Evolutionary conservation across 2,329 filamentous ascomycete species (phyloP).

Genomic region (Neofusicoccum cordaticola): DNA sequence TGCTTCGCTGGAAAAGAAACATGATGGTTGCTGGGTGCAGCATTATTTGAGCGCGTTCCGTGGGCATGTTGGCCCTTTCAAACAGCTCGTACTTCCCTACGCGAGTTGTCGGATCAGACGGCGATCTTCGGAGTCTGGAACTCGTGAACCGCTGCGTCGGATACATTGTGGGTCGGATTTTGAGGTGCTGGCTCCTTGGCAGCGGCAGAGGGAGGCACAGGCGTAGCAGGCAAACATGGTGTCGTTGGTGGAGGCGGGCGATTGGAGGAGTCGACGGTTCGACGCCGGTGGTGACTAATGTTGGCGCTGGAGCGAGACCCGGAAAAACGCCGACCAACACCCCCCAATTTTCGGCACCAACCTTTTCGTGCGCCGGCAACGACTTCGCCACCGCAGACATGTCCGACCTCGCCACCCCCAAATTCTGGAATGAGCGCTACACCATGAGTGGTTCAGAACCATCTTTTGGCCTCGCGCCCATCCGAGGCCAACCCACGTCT

Average conservation of each 20-base stretch:
- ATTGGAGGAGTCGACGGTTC: not conserved
- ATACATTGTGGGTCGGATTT: too few relatives aligned
- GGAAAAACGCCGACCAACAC: not conserved
- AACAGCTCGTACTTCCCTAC: not conserved
- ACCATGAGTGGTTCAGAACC: slow-evolving; percentile 55
- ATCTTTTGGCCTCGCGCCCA: slow-evolving; percentile 40
- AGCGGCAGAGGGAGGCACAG: too few relatives aligned
- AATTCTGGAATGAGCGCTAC: slow-evolving; percentile 55
- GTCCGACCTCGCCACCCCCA: slow-evolving; percentile 34
- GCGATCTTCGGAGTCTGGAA: not conserved
- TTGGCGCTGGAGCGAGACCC: not conserved
- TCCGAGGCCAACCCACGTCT: slow-evolving; percentile 41
- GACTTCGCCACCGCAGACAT: not conserved
- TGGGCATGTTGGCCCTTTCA: too few relatives aligned
- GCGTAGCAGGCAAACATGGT: not conserved
- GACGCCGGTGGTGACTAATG: not conserved
- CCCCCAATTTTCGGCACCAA: not conserved
- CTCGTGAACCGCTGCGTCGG: too few relatives aligned
- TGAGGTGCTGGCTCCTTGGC: too few relatives aligned
- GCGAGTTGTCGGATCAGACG: not conserved
- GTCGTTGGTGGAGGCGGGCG: not conserved
- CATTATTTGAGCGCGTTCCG: too few relatives aligned
- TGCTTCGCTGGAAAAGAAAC: too few relatives aligned
- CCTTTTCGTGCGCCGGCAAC: not conserved
- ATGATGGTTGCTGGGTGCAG: too few relatives aligned